These are phyloP conservation scores for Mycena belliarum DNA, from an alignment of 768 basidiomycete genomes.

Conservation along the genomic window DNA sequence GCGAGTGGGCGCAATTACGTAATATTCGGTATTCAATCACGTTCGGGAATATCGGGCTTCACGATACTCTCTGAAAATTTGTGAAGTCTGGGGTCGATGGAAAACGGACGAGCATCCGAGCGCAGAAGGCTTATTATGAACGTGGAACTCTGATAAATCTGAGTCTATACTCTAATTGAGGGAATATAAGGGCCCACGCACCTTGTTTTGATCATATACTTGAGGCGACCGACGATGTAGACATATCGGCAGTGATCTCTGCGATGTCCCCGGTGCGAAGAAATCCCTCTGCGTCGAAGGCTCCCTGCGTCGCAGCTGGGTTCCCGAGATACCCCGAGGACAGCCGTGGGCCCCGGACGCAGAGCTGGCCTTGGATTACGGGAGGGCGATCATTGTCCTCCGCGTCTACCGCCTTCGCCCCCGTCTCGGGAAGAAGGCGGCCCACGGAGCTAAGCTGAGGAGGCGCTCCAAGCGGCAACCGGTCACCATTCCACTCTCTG, in stretches of 20 bases:
- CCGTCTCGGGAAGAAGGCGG: neutral
- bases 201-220: constrained; percentile 9
- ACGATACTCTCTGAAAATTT: too few species aligned
- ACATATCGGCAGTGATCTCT: neutral
- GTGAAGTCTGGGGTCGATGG: too few species aligned
- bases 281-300: constrained; percentile 1
- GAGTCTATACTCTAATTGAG: neutral
- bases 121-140: too few species aligned
- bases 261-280: constrained; percentile 6
- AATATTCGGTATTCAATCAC: too few species aligned
- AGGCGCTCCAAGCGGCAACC: neutral
- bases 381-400: neutral
- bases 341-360: constrained; percentile 1
- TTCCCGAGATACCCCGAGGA: constrained; percentile 2
- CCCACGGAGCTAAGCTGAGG: constrained; percentile 1
- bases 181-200: neutral
- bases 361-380: neutral
- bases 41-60: too few species aligned
- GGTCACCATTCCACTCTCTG: neutral
- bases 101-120: too few species aligned
- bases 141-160: too few species aligned
- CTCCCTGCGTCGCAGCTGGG: neutral
- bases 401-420: constrained; percentile 1
- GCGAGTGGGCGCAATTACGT: too few species aligned
- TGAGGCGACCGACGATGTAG: neutral